Percentiles rank a stretch among this genome's conserved stretches.
These are phyloP conservation scores for Sphagnurus paluster DNA, from an alignment of 1,284 basidiomycete genomes.

Conservation along the genomic window DNA sequence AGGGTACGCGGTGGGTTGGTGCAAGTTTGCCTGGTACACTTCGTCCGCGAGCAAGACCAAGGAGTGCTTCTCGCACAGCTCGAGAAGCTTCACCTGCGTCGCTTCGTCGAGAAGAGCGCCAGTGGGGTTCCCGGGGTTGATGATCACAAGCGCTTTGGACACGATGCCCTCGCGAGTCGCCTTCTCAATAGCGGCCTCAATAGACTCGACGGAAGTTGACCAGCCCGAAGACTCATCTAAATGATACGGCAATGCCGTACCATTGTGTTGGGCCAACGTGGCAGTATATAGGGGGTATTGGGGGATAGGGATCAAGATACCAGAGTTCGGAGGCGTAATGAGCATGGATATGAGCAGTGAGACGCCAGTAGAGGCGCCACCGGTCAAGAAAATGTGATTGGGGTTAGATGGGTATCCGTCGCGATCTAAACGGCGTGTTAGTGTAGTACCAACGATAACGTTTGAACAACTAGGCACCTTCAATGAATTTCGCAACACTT, in stretches of 20 bases:
- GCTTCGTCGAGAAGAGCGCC: slow-evolving; percentile 75
- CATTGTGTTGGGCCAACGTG: slow-evolving; percentile 83
- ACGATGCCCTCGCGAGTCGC: slow-evolving; percentile 65
- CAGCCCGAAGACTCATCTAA: slow-evolving; percentile 84
- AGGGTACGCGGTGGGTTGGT: slow-evolving; percentile 62
- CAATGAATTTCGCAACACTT: slow-evolving; percentile 89
- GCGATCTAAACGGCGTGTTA: slow-evolving; percentile 56
- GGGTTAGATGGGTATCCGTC: slow-evolving; percentile 87
- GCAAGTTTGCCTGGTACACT: slow-evolving; percentile 93
- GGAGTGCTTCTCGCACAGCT: slow-evolving; percentile 81
- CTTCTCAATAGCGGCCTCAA: slow-evolving; percentile 69
- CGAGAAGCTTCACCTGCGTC: slow-evolving; percentile 75
- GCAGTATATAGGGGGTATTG: slow-evolving; percentile 99
- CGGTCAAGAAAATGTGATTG: slow-evolving; percentile 90
- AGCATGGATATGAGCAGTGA: slow-evolving; percentile 85
- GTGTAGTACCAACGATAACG: background rate
- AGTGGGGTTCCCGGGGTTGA: slow-evolving; percentile 97
- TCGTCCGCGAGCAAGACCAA: slow-evolving; percentile 93
- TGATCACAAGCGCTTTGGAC: slow-evolving; percentile 86
- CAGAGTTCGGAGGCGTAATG: slow-evolving; percentile 65
- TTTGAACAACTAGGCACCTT: slow-evolving; percentile 48
- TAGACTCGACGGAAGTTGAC: slow-evolving; percentile 78
- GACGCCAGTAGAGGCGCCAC: slow-evolving; percentile 92
- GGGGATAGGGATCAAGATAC: slow-evolving; percentile 94
- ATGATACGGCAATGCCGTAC: slow-evolving; percentile 86